Percentiles rank a stretch among this genome's conserved stretches.
Evolutionary conservation across 768 basidiomycete genomes (phyloP).

Genomic region (Inosperma sp.): DNA sequence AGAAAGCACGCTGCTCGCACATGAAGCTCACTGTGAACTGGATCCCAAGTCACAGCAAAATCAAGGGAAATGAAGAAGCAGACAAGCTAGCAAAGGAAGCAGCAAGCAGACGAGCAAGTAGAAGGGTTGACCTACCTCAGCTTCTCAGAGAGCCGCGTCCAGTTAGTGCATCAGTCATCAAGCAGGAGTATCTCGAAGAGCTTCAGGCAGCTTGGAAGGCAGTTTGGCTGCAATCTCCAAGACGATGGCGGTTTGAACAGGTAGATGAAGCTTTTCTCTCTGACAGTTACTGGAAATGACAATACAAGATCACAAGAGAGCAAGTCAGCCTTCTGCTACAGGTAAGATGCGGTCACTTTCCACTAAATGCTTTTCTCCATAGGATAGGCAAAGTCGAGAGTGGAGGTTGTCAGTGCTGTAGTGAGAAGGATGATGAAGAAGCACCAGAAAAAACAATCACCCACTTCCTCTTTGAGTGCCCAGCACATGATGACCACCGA

Average conservation of each 20-base stretch:
- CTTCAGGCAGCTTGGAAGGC: slow-evolving; percentile 8
- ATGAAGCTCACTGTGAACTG: slow-evolving; percentile 15
- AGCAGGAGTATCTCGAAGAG: slow-evolving; percentile 14
- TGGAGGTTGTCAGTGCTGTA: background rate
- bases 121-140: slow-evolving; percentile 8
- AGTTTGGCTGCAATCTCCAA: slow-evolving; percentile 6
- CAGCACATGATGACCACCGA: background rate
- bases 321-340: slow-evolving; percentile 22
- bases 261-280: slow-evolving; percentile 13
- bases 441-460: background rate
- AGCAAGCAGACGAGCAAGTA: slow-evolving; percentile 6
- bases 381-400: background rate
- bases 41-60: slow-evolving; percentile 25
- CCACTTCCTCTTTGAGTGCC: background rate
- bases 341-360: slow-evolving; percentile 26
- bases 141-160: slow-evolving; percentile 6
- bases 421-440: background rate
- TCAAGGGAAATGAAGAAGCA: slow-evolving; percentile 25
- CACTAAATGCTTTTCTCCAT: slow-evolving; percentile 16
- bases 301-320: background rate
- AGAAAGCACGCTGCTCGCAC: background rate
- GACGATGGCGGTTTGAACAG: background rate
- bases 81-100: slow-evolving; percentile 26
- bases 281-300: slow-evolving; percentile 11
- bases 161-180: slow-evolving; percentile 17